Base-by-base conservation (phyloP, 768 basidiomycete species). In the Podaxis carcinomalis region DNA sequence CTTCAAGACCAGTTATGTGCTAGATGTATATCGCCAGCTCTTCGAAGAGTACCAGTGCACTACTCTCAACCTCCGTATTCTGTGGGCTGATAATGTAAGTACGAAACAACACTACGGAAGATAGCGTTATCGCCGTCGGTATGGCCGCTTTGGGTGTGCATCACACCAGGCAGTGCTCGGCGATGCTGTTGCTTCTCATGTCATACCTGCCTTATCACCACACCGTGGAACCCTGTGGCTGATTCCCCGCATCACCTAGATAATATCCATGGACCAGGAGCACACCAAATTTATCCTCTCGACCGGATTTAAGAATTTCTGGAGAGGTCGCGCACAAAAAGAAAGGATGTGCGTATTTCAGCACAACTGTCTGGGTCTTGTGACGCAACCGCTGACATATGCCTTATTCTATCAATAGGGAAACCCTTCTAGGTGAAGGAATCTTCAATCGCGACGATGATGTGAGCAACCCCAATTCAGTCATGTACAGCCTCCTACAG, bases 401-500 rank as follows among this genome's bases (percentile, higher is more conserved):
- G 16, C n/a, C 10, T 28, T 23, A 23, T 27, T 51, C 25, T 49
- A 40, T 25, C n/a, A 44, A 10, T 40, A 82, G 81, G 81, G 78
- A 82, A 63, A 77, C 76, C 9, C 86, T 89, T 68, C 76, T 91
- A n/a, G 90, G 90, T 3, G 77, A 82, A 63, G 88, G 89, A 1
- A 90, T 92, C 40, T 92, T 92, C 71, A 90, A 90, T 64, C 80
- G 88, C 14, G 89, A 90, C 69, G 89, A 87, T 65, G 83, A 86
- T 72, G 85, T 84, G 68, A 72, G 77, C 63, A 50, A 32, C 40
- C 56, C 35, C 47, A 16, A 14, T 42, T 21, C 53, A 27, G 6
- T 62, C 39, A 62, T 55, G 4, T 19, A 16, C 62, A 50, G 36
- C 56, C 54, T 59, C 47, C 28, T 46, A 27, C n/a, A 51, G 16